A percentile compares a stretch with the other conserved stretches of the same genome.
Evolutionary conservation across 2,329 filamentous ascomycete genomes (phyloP).

Genomic region (Botrytis aclada): DNA sequence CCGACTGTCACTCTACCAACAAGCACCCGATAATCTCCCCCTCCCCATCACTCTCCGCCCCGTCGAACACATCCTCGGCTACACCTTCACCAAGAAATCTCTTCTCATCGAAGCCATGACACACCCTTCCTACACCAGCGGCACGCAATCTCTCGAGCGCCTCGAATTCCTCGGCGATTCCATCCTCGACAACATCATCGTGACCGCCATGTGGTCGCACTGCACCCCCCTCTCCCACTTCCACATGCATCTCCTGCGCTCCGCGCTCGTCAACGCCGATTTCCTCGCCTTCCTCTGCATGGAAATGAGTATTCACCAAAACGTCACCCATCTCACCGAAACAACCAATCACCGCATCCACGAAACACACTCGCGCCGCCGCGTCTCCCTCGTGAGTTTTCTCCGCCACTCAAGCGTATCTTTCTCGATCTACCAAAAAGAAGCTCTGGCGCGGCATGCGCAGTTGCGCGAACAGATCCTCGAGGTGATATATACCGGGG

Average conservation of each 20-base stretch:
- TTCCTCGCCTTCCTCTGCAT: constrained; percentile 77
- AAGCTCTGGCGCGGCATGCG: constrained; percentile 28
- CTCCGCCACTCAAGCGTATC: constrained; percentile 57
- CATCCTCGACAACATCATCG: constrained; percentile 75
- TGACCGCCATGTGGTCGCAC: constrained; percentile 52
- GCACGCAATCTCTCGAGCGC: constrained; percentile 59
- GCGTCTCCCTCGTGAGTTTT: constrained; percentile 59
- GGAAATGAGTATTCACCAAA: constrained; percentile 46
- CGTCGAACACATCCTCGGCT: constrained; percentile 66
- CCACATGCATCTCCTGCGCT: constrained; percentile 73
- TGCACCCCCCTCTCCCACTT: constrained; percentile 48
- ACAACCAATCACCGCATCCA: background rate
- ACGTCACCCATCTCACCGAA: constrained; percentile 27
- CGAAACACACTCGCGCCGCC: constrained; percentile 19
- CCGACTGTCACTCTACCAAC: constrained; percentile 45
- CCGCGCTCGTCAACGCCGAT: constrained; percentile 74
- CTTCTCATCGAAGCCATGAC: constrained; percentile 78
- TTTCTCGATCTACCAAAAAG: constrained; percentile 46
- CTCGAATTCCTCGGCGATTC: constrained; percentile 88
- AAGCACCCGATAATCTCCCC: constrained; percentile 38
- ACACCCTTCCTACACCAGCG: constrained; percentile 59
- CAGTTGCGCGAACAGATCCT: constrained; percentile 48
- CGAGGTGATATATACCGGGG: constrained; percentile 47
- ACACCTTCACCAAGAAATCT: constrained; percentile 64
- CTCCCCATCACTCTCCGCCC: constrained; percentile 42